Conservation (phyloP, 1,284 basidiomycete genomes). For the Volvariella volvacea region DNA sequence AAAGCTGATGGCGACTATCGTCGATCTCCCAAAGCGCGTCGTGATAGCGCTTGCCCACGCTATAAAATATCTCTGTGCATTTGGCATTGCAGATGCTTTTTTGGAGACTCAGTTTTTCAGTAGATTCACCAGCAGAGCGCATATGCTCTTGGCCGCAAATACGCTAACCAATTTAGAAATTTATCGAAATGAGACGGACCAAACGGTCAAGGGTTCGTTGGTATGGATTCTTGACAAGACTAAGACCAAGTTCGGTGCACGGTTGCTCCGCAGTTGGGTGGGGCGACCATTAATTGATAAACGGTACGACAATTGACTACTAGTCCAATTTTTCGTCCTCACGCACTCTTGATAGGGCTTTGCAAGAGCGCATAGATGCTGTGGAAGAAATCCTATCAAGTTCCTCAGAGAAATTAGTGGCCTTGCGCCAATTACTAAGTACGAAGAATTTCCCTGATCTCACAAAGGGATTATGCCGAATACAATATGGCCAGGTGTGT, state of each 20-base stretch:
- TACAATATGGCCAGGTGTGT: slow-evolving; percentile 82
- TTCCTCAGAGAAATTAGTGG: slow-evolving; percentile 49
- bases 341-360: no score
- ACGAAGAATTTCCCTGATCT: slow-evolving; percentile 84
- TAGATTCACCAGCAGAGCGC: slow-evolving; percentile 71
- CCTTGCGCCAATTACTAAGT: slow-evolving; percentile 57
- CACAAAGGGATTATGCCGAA: slow-evolving; percentile 80
- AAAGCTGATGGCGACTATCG: slow-evolving; percentile 54
- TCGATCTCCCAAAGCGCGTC: slow-evolving; percentile 69
- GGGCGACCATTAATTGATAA: slow-evolving; percentile 79
- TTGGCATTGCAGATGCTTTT: slow-evolving; percentile 73
- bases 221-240: slow-evolving; percentile 86
- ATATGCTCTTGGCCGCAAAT: slow-evolving; percentile 88
- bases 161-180: slow-evolving; percentile 89
- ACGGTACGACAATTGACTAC: slow-evolving; percentile 49
- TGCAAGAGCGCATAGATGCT: slow-evolving; percentile 77
- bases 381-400: slow-evolving; percentile 74
- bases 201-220: slow-evolving; percentile 69
- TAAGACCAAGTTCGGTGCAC: slow-evolving; percentile 82
- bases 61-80: slow-evolving; percentile 72
- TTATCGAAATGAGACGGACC: slow-evolving; percentile 86
- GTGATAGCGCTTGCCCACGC: slow-evolving; percentile 74
- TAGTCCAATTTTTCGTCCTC: no score
- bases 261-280: slow-evolving; percentile 83
- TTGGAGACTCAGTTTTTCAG: slow-evolving; percentile 72